Conservation (phyloP, 208 protist species). For the Trypanosoma rangeli region DNA sequence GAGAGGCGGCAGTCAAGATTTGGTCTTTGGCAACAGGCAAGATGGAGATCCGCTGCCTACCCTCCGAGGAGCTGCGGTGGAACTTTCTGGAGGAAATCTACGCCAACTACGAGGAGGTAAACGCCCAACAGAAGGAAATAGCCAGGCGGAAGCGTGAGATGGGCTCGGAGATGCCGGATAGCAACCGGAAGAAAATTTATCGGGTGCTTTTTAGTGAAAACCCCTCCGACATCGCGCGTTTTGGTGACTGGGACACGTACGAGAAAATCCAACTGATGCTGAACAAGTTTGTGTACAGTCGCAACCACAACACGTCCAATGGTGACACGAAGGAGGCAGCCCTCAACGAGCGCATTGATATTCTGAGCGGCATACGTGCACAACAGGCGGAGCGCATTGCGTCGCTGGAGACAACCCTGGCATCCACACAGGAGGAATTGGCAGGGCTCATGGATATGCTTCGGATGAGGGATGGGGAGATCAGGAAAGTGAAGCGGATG, state of each 20-base stretch:
- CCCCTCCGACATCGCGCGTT: neutral
- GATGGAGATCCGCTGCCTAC: neutral
- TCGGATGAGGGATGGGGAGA: conserved; percentile 49
- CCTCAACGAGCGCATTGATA: conserved; percentile 26
- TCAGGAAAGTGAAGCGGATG: conserved; percentile 41
- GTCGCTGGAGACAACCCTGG: conserved; percentile 24
- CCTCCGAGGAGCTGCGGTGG: conserved; percentile 50
- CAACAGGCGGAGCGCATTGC: conserved; percentile 34
- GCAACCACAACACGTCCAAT: conserved; percentile 13
- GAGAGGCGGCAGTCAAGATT: neutral
- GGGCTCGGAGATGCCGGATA: conserved; percentile 51
- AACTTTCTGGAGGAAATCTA: conserved; percentile 70
- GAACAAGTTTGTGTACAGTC: conserved; percentile 70
- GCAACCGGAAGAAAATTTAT: conserved; percentile 68
- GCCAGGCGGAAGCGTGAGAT: conserved; percentile 49
- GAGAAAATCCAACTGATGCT: conserved; percentile 64
- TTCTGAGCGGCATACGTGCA: conserved; percentile 9
- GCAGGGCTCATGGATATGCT: conserved; percentile 52
- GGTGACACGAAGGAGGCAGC: neutral
- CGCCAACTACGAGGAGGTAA: conserved; percentile 67
- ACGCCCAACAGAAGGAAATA: conserved; percentile 60
- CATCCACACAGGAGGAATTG: conserved; percentile 48
- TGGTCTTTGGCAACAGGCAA: neutral
- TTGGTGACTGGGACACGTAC: conserved; percentile 83
- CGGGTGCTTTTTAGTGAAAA: conserved; percentile 39